Conservation (phyloP, 495 filamentous ascomycete species). For the Podospora fimiseda region DNA sequence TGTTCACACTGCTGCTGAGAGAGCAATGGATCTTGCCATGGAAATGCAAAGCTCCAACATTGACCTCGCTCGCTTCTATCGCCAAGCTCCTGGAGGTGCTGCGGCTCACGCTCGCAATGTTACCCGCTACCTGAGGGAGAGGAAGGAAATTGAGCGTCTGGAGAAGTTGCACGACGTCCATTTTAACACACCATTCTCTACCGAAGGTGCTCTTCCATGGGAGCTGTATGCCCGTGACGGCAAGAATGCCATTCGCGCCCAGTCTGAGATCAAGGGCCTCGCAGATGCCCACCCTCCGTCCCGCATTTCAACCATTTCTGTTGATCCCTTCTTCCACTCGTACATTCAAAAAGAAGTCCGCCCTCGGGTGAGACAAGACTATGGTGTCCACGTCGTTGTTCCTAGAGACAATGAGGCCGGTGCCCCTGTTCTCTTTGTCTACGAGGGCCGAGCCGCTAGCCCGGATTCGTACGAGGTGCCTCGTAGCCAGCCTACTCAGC, state of each 20-base stretch:
- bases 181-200: conserved; percentile 65
- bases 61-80: conserved; percentile 70
- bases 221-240: conserved; percentile 77
- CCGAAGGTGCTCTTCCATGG: conserved; percentile 63
- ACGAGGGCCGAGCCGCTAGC: conserved; percentile 58
- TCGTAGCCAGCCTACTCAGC: conserved; percentile 39
- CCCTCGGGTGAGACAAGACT: conserved; percentile 59
- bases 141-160: conserved; percentile 67
- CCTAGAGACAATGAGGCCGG: conserved; percentile 56
- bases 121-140: conserved; percentile 73
- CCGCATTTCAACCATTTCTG: conserved; percentile 57
- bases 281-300: conserved; percentile 74
- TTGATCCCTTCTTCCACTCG: conserved; percentile 84
- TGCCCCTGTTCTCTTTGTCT: conserved; percentile 72
- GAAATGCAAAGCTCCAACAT: conserved; percentile 73
- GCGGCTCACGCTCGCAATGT: conserved; percentile 74
- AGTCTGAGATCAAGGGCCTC: conserved; percentile 72
- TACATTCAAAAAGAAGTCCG: conserved; percentile 61
- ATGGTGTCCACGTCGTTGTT: conserved; percentile 72
- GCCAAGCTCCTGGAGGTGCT: conserved; percentile 62
- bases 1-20: conserved; percentile 66
- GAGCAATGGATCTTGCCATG: conserved; percentile 72
- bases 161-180: conserved; percentile 71
- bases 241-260: conserved; percentile 74
- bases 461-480: conserved; percentile 62